Percentiles rank a stretch among this genome's conserved stretches.
Evolutionary conservation across 2,329 filamentous ascomycete genomes (phyloP).

Genomic region (Fusarium floridanum): DNA sequence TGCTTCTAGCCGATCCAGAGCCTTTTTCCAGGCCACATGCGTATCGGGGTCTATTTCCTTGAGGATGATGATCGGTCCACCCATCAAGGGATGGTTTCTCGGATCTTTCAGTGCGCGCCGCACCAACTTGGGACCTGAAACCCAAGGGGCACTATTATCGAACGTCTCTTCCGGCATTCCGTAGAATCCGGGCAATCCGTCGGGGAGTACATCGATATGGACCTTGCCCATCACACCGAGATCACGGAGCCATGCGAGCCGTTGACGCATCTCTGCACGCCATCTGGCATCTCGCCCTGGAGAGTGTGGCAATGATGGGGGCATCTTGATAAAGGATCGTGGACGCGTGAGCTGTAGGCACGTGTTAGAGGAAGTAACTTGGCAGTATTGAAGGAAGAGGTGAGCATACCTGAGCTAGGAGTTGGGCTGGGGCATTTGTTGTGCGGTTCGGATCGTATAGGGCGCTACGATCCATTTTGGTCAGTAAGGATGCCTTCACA

Average conservation of each 20-base stretch:
- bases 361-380: neutral
- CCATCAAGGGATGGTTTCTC: neutral
- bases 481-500: no score
- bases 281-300: neutral
- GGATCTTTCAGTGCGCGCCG: neutral
- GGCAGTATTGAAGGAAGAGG: neutral
- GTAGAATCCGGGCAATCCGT: neutral
- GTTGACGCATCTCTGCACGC: neutral
- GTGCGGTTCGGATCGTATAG: no score
- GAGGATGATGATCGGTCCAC: neutral
- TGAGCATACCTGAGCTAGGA: neutral
- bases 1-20: neutral
- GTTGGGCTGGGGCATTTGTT: no score
- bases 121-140: neutral
- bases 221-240: neutral
- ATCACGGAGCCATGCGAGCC: neutral
- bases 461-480: no score
- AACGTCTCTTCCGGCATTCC: neutral
- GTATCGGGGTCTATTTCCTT: neutral
- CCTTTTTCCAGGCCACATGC: neutral
- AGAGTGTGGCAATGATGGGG: no score
- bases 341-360: neutral
- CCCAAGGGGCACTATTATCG: no score
- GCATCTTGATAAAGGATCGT: neutral
- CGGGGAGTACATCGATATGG: neutral